Conservation (phyloP, 2,329 filamentous ascomycete species). For the Pseudopyrenochaeta lycopersici region DNA sequence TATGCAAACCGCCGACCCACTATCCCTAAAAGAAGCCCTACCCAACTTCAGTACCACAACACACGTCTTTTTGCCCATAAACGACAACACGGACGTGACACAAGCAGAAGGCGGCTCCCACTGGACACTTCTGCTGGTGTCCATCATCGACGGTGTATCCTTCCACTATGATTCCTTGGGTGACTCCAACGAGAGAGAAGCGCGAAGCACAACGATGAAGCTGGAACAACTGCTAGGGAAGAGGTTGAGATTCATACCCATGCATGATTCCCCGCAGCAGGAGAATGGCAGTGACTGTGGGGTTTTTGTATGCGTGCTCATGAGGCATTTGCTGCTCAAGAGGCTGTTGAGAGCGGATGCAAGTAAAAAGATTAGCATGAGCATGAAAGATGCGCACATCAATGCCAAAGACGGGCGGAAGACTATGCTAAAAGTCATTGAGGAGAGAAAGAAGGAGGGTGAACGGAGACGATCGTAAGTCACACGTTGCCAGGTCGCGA, state of each 20-base stretch:
- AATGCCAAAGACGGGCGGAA: conserved; percentile 83
- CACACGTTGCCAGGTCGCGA: background rate
- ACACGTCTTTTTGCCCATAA: conserved; percentile 95
- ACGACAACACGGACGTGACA: conserved; percentile 82
- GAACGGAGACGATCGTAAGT: conserved; percentile 83
- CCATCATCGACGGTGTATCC: conserved; percentile 84
- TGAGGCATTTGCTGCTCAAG: conserved; percentile 91
- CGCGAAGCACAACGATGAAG: conserved; percentile 72
- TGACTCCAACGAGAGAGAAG: conserved; percentile 78
- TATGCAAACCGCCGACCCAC: conserved; percentile 72
- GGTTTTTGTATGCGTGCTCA: conserved; percentile 93
- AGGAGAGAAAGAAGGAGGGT: conserved; percentile 85
- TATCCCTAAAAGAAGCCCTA: conserved; percentile 70
- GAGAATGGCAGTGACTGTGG: conserved; percentile 94
- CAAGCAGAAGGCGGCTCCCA: conserved; percentile 91
- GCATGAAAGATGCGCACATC: conserved; percentile 83
- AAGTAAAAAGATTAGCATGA: conserved; percentile 91
- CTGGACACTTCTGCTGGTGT: conserved; percentile 93
- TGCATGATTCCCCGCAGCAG: conserved; percentile 88
- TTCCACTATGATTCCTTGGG: conserved; percentile 96
- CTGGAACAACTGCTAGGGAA: conserved; percentile 73
- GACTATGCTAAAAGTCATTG: conserved; percentile 91
- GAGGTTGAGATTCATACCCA: conserved; percentile 77
- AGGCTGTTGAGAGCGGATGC: conserved; percentile 80
- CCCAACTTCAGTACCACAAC: conserved; percentile 83